Evolutionary conservation across 75 land plant species (phyloP), one percentile per base, ranked within the genome.

Genomic region (Picea glauca): DNA sequence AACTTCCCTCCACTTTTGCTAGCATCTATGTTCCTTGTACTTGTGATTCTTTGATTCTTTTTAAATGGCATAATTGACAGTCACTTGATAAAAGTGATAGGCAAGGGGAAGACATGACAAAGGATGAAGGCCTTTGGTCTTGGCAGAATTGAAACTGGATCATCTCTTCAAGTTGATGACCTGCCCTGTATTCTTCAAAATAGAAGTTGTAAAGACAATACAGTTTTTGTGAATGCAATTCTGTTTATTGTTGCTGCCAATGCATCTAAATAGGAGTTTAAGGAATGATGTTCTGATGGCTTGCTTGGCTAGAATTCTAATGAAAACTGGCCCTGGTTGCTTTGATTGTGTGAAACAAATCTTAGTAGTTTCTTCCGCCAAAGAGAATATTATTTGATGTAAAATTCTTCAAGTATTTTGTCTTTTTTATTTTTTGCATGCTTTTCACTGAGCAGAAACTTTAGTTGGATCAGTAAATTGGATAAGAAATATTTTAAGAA

Each of bases 41-140:
- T 74, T 30, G 15, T 32, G 43, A 67, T 67, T 38, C 40, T 67
- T 67, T 67, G 43, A 67, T 67, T 67, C 40, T 35, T 67, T 67
- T 67, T 67, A 40, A 33, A 66, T 66, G 40, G 18, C 40, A 33
- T 66, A 17, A 66, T 66, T 33, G 70, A 66, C 40, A 33, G 18
- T 67, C 72, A 67, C 30, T 35, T 67, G 33, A 1, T 2, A 4
- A 67, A 35, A 17, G 43, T 35, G 67, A 20, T 15, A 12, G 17
- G 31, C 0, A 1, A 64, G 8, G 35, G 33, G 1, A 31, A 63
- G 14, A 11, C 31, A 23, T 63, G 30, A 63, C 2, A 15, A 5
- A 66, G 38, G 18, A 30, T 63, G 43, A 17, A 66, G 70, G 40
- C 18, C 31, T 63, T 63, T 11, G 66, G 0, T 30, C 26, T 13